Evolutionary conservation across 2,329 filamentous ascomycete species (phyloP).

Genomic region (Microdochium nivale): DNA sequence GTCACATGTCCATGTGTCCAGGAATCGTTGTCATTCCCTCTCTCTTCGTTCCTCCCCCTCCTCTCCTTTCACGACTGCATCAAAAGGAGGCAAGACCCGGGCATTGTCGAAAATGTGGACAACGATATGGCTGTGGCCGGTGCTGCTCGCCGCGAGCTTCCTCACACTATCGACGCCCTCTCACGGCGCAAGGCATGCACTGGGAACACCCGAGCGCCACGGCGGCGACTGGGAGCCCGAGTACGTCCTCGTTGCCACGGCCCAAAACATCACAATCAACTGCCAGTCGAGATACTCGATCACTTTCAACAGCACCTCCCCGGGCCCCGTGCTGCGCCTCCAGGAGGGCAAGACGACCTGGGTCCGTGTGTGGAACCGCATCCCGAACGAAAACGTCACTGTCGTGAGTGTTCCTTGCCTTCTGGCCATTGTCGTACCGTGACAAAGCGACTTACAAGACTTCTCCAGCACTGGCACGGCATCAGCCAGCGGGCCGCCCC

Average conservation of each 20-base stretch:
- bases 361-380: constrained; percentile 51
- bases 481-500: constrained; percentile 49
- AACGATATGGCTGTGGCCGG: background rate
- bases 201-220: background rate
- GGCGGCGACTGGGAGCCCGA: constrained; percentile 16
- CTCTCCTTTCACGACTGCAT: too few relatives aligned
- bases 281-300: constrained; percentile 37
- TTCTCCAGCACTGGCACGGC: constrained; percentile 56
- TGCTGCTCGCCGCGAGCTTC: background rate
- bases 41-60: too few relatives aligned
- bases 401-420: constrained; percentile 29
- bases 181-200: background rate
- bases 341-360: constrained; percentile 39
- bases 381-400: constrained; percentile 41
- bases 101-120: background rate
- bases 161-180: background rate
- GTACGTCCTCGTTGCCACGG: constrained; percentile 18
- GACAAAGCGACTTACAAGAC: too few relatives aligned
- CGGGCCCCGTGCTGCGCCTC: constrained; percentile 40
- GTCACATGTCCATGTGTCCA: too few relatives aligned
- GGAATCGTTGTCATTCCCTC: too few relatives aligned
- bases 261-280: constrained; percentile 30
- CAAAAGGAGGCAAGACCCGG: too few relatives aligned
- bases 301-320: constrained; percentile 42
- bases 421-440: constrained; percentile 6